Conservation (phyloP, 2,329 filamentous ascomycete genomes). For the Pseudocercospora musae region DNA sequence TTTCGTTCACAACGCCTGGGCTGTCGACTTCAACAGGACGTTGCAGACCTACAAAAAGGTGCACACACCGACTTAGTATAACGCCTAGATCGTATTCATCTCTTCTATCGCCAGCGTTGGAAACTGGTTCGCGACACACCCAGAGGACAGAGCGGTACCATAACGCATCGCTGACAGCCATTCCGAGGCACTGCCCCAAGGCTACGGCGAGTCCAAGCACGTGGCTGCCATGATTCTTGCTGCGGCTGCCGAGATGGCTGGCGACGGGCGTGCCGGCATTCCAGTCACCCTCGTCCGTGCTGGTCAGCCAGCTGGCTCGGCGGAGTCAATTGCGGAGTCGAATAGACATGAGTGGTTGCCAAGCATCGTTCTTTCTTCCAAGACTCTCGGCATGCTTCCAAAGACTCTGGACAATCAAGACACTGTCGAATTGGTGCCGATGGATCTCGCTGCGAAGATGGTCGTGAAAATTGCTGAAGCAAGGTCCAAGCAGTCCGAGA, state of each 20-base stretch:
- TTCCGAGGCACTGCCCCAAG: slow-evolving; percentile 31
- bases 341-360: slow-evolving; percentile 45
- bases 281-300: slow-evolving; percentile 25
- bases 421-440: slow-evolving; percentile 46
- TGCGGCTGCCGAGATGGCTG: slow-evolving; percentile 29
- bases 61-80: too few relatives aligned
- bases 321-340: slow-evolving; percentile 35
- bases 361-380: slow-evolving; percentile 41
- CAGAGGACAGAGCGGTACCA: slow-evolving; percentile 28
- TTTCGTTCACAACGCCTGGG: slow-evolving; percentile 40
- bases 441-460: slow-evolving; percentile 39
- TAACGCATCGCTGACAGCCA: slow-evolving; percentile 33
- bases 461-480: slow-evolving; percentile 20
- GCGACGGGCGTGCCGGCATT: too few relatives aligned
- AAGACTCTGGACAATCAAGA: slow-evolving; percentile 35
- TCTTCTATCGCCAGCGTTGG: slow-evolving; percentile 39
- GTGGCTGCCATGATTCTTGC: slow-evolving; percentile 35
- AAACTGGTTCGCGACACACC: slow-evolving; percentile 22
- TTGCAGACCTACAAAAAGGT: slow-evolving; percentile 33
- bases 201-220: slow-evolving; percentile 41
- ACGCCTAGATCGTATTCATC: slow-evolving; percentile 38
- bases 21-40: slow-evolving; percentile 39
- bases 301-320: slow-evolving; percentile 30
- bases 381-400: slow-evolving; percentile 39
- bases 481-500: slow-evolving; percentile 6